These are phyloP conservation scores for Oryza australiensis DNA, from an alignment of 176 grass and related monocot species.

Conservation along the genomic window DNA sequence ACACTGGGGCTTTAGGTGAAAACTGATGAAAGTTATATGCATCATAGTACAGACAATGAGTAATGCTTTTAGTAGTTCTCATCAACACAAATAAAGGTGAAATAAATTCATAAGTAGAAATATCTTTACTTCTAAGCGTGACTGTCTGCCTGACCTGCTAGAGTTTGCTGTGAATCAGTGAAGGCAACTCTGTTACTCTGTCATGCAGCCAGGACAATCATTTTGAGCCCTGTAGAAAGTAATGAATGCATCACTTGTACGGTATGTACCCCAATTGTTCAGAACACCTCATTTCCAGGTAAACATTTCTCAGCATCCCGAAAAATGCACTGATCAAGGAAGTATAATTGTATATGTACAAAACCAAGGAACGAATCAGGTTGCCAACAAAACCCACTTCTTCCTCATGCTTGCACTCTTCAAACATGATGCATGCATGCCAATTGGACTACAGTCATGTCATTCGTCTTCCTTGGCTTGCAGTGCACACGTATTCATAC, in stretches of 20 bases:
- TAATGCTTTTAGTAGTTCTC: not conserved
- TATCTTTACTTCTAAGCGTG: not conserved
- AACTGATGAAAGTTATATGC: not conserved
- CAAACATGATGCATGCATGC: not conserved
- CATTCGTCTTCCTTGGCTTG: not conserved
- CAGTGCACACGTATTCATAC: not conserved
- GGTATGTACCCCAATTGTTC: not conserved
- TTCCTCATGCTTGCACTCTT: slow-evolving; percentile 16
- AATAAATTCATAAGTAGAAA: slow-evolving; percentile 12
- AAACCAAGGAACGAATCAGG: slow-evolving; percentile 24
- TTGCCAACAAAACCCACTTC: slow-evolving; percentile 3
- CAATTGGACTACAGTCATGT: not conserved
- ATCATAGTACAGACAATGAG: not conserved
- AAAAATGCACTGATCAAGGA: slow-evolving; percentile 37
- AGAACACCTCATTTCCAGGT: not conserved
- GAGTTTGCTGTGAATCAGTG: not conserved
- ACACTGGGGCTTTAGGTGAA: not conserved
- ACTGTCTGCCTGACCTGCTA: not conserved
- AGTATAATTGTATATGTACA: slow-evolving; percentile 28
- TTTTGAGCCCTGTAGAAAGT: not conserved
- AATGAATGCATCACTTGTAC: not conserved
- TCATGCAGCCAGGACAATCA: not conserved
- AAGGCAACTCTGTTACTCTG: not conserved
- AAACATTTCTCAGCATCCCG: slow-evolving; percentile 14
- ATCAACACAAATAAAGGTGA: not conserved